Conservation (phyloP, 2,329 filamentous ascomycete species). For the Cercospora janseana region DNA sequence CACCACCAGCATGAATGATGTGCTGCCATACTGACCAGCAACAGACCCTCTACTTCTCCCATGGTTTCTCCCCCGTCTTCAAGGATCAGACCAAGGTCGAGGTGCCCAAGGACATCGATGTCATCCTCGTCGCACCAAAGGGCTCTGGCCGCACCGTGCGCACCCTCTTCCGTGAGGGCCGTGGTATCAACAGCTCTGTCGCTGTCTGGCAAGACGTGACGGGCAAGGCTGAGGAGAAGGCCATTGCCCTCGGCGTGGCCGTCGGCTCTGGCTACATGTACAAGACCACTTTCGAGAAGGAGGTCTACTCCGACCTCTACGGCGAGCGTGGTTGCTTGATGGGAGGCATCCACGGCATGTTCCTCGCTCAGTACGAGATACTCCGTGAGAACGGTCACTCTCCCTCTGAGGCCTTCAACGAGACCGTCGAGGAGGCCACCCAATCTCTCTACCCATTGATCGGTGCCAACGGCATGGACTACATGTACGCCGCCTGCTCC, state of each 20-base stretch:
- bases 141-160: constrained; percentile 98
- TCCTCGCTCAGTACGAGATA: constrained; percentile 99
- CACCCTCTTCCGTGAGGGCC: constrained; percentile 97
- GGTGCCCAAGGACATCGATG: constrained; percentile 90
- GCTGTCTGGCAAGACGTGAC: constrained; percentile 98
- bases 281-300: constrained; percentile 99
- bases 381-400: constrained; percentile 97
- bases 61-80: constrained; percentile 99
- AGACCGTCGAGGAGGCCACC: constrained; percentile 99
- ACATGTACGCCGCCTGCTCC: constrained; percentile 99
- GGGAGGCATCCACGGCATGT: constrained; percentile 99
- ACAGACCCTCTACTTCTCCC: constrained; percentile 98
- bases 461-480: constrained; percentile 97
- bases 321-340: constrained; percentile 99
- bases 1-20: not conserved
- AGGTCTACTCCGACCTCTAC: constrained; percentile 99
- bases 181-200: constrained; percentile 99
- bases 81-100: constrained; percentile 99
- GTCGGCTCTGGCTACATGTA: constrained; percentile 98
- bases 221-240: constrained; percentile 97
- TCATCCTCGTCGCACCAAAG: constrained; percentile 99
- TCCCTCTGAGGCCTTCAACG: constrained; percentile 99
- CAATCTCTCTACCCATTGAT: constrained; percentile 98
- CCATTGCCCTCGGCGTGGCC: constrained; percentile 91
- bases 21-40: constrained; percentile 28